Evolutionary conservation across 129 eudicot species (phyloP), one percentile per base, ranked within the genome.

Genomic region (Saposhnikovia divaricata): DNA sequence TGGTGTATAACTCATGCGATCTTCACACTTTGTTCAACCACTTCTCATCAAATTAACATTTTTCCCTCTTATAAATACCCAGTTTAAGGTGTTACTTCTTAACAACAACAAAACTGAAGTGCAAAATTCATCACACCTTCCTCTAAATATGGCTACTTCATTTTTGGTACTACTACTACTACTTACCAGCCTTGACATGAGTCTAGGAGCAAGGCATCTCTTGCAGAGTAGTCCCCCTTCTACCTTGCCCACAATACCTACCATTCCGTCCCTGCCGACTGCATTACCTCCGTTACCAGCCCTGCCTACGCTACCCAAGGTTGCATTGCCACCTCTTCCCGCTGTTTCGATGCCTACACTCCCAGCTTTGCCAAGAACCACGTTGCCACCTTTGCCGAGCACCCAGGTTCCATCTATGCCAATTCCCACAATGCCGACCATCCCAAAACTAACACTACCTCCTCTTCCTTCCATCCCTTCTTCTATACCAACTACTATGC

Each of bases 401-500:
- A 25, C 38, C 10, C 76, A 74, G 75, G 23, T 84, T 46, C 50
- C 50, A 11, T 46, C 50, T 46, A 2, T 46, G 50, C 50, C 50
- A 46, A 46, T 46, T 12, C 87, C 79, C 44, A 37, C 47, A 21
- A 48, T 72, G 43, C 72, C 69, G 6, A 11, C 28, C 55, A 31
- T 75, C 77, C 77, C 43, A 3, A 75, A 75, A 44, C 12, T 75
- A 19, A 74, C 70, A 47, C 53, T 57, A 53, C 79, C 84, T 45
- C 63, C 80, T 44, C 15, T 81, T 15, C 84, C 80, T 38, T 28
- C 73, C 38, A 27, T 43, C 0, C 45, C 48, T 8, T 81, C 88
- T 42, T 50, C 81, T 45, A 34, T 80, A 21, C 87, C 87, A 25
- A 81, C 76, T 0, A 81, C 53, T 43, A 75, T 81, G 38, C 84